phyloP scores from a whole-genome alignment of 352 stramenopile genomes.

The Pythium folliculosum region DNA sequence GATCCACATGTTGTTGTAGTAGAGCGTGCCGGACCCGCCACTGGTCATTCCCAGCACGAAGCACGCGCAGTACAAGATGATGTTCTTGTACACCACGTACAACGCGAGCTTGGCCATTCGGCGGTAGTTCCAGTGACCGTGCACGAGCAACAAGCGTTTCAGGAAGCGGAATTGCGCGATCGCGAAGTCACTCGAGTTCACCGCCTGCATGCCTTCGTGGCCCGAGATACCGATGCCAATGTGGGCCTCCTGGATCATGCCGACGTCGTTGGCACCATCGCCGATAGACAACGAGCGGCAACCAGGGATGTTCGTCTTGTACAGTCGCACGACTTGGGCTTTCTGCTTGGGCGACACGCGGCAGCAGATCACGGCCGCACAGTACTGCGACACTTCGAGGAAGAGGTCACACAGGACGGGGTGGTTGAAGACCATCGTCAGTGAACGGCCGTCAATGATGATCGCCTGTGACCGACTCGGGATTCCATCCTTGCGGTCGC shows the following conservation, averaged over 20 bases:
- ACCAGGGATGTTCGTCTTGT: constrained; percentile 84
- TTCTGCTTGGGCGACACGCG: constrained; percentile 93
- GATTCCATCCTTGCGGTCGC: constrained; percentile 30
- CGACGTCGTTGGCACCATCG: constrained; percentile 99
- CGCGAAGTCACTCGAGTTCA: constrained; percentile 98
- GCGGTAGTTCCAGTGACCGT: constrained; percentile 98
- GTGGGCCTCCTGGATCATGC: constrained; percentile 99
- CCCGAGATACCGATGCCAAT: constrained; percentile 98
- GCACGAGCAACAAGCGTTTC: constrained; percentile 94
- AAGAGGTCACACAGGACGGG: constrained; percentile 75
- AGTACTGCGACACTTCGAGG: constrained; percentile 82
- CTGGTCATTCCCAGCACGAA: constrained; percentile 90
- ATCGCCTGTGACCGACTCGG: constrained; percentile 45
- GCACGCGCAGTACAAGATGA: constrained; percentile 81
- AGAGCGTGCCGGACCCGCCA: constrained; percentile 76
- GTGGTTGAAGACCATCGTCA: constrained; percentile 82
- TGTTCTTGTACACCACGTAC: constrained; percentile 99
- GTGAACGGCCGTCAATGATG: constrained; percentile 70
- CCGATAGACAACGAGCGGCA: constrained; percentile 95
- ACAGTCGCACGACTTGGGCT: constrained; percentile 84
- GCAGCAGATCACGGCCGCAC: constrained; percentile 88
- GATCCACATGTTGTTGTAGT: constrained; percentile 91
- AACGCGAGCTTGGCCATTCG: constrained; percentile 95
- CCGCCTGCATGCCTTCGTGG: constrained; percentile 98
- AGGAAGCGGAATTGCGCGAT: constrained; percentile 99